A percentile compares a stretch with the other conserved stretches of the same genome.
These are phyloP conservation scores for Crithidia brevicula DNA, from an alignment of 208 protist genomes.

Conservation along the genomic window DNA sequence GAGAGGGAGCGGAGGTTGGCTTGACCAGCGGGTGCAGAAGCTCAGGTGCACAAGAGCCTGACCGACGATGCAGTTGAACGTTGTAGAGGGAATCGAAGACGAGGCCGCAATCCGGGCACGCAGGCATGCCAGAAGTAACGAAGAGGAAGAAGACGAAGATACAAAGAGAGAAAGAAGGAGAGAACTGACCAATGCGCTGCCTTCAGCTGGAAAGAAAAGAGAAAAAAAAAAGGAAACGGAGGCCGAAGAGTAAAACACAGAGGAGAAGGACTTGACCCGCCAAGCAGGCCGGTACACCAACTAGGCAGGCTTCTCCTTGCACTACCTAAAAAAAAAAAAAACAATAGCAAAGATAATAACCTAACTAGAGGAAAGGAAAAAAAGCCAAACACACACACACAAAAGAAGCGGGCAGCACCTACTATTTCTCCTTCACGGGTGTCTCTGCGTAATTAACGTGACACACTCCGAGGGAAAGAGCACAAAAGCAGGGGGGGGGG, in stretches of 20 bases:
- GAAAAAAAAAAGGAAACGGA: constrained; percentile 1
- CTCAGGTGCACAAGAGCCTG: constrained; percentile 13
- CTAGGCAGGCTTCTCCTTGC: neutral
- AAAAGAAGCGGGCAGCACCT: too few species aligned
- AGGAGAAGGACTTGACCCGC: neutral
- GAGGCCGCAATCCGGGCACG: constrained; percentile 57
- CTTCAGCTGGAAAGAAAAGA: neutral
- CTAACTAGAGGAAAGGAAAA: too few species aligned
- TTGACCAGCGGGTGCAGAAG: neutral
- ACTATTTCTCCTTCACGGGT: too few species aligned
- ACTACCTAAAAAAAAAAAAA: too few species aligned
- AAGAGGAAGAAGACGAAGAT: constrained; percentile 18
- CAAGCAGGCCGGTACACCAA: neutral
- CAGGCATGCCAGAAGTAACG: constrained; percentile 30
- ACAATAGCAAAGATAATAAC: too few species aligned
- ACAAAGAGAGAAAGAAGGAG: constrained; percentile 21
- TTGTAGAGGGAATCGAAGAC: constrained; percentile 42
- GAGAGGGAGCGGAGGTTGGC: neutral
- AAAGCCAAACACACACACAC: constrained; percentile 11
- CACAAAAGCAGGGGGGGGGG: too few species aligned
- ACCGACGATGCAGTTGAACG: constrained; percentile 37
- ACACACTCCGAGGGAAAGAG: too few species aligned
- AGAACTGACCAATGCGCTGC: too few species aligned
- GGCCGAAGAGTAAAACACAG: constrained; percentile 1
- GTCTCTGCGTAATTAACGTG: too few species aligned